Evolutionary conservation across 1,284 basidiomycete species (phyloP).

Genomic region (Porphyrellus sp.): DNA sequence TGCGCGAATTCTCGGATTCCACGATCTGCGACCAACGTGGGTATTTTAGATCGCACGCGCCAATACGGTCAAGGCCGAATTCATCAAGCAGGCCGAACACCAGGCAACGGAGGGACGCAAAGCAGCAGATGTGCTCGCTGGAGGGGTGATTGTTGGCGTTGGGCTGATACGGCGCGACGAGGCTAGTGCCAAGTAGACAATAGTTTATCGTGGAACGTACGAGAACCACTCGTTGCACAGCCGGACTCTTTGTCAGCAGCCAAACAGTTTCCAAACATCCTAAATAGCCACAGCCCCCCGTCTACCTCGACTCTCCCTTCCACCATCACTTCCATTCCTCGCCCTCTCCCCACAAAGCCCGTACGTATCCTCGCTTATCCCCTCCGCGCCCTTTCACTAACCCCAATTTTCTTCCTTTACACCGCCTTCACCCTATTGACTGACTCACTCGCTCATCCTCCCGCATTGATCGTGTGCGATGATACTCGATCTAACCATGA

Average conservation of each 20-base stretch:
- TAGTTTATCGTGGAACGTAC: slow-evolving; percentile 4
- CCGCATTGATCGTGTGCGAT: slow-evolving; percentile 45
- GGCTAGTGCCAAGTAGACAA: neutral
- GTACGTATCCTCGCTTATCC: slow-evolving; percentile 19
- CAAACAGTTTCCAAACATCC: slow-evolving; percentile 46
- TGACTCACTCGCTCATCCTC: neutral
- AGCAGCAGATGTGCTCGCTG: slow-evolving; percentile 67
- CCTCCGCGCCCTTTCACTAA: neutral
- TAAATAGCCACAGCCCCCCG: slow-evolving; percentile 41
- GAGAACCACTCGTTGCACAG: slow-evolving; percentile 12
- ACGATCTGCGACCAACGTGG: slow-evolving; percentile 8
- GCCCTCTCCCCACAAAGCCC: slow-evolving; percentile 17
- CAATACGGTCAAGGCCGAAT: slow-evolving; percentile 70
- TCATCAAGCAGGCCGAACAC: slow-evolving; percentile 64
- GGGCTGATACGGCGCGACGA: slow-evolving; percentile 62
- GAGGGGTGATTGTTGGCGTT: slow-evolving; percentile 71
- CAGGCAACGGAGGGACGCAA: slow-evolving; percentile 70
- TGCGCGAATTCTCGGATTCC: slow-evolving; percentile 35
- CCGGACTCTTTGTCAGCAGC: slow-evolving; percentile 33
- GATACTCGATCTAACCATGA: slow-evolving; percentile 32
- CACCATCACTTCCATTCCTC: slow-evolving; percentile 45
- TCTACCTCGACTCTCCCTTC: slow-evolving; percentile 40
- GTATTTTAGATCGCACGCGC: slow-evolving; percentile 64
- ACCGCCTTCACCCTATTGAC: neutral
- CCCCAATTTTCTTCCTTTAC: neutral